Evolutionary conservation across 2,329 filamentous ascomycete species (phyloP), one percentile per base, ranked within the genome.

Genomic region (Curvularia spicifera): DNA sequence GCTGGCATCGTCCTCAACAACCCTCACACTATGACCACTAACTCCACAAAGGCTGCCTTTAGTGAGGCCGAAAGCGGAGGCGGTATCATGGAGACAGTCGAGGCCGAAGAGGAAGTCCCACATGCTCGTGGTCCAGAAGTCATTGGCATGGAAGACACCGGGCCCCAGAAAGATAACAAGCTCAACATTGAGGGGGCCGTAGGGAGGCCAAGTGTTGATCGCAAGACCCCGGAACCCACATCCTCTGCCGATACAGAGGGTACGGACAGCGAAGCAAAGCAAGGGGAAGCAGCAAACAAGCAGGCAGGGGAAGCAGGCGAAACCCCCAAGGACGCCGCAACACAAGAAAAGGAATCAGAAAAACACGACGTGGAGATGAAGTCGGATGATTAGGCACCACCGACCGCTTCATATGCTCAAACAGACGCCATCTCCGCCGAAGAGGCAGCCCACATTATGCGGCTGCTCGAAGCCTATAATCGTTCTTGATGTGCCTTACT

Each of bases 61-160:
- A 60, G 65, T 45, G 70, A 74, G n/a, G 57, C 62, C 5, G 71
- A 69, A 35, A 65, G 59, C 33, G 67, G 58, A 26, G 82, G 46
- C n/a, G 61, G 69, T 35, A 68, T 72, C 5, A 58, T 71, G 15
- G 68, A 76, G 40, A 75, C 72, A 7, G 65, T 78, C 54, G 77
- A 78, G 59, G 76, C 74, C 7, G 78, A 79, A 53, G 89, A 91
- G 58, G 83, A 87, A 51, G 70, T 79, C 2, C 91, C 93, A 5
- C 92, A 96, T 76, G 92, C 91, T 0, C 85, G 92, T 40, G 94
- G 94, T 0, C 95, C 95, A 0, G 87, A 91, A 29, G 84, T 91
- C 66, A 90, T 98, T 50, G 94, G 93, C 4, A 87, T 93, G 58
- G 88, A 91, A 67, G 95, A 99, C 73, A 90, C 91, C 64, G 95